These are phyloP conservation scores for Alternaria sp. DNA, from an alignment of 2,329 filamentous ascomycete genomes.

Conservation along the genomic window DNA sequence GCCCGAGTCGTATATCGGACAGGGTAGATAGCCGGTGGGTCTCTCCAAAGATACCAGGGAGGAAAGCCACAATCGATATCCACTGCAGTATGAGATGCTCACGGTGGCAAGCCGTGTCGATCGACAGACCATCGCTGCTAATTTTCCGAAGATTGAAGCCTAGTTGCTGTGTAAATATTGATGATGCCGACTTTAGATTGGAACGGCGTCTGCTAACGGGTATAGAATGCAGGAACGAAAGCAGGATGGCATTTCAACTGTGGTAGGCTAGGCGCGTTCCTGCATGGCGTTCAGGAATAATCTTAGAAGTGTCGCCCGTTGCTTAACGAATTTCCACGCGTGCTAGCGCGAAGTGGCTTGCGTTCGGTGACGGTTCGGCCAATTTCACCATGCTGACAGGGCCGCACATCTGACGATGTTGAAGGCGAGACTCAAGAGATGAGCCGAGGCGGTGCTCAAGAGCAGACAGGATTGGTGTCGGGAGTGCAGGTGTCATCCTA, in stretches of 20 bases:
- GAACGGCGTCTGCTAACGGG: background rate
- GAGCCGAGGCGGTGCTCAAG: background rate
- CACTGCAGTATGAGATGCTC: background rate
- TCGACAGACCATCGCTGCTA: background rate
- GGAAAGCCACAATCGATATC: constrained; percentile 4
- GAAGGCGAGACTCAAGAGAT: background rate
- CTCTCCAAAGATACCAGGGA: background rate
- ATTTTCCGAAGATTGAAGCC: background rate
- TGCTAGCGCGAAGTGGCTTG: constrained; percentile 2
- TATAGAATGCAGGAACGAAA: background rate
- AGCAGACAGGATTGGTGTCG: background rate
- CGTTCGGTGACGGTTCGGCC: background rate
- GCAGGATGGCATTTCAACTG: background rate
- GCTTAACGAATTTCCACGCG: background rate
- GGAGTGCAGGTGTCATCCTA: background rate
- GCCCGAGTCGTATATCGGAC: background rate
- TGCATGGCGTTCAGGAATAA: constrained; percentile 1
- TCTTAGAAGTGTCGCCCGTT: constrained; percentile 2
- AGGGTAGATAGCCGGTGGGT: constrained; percentile 1
- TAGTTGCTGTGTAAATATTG: background rate
- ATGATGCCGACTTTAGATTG: background rate
- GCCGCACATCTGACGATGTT: background rate
- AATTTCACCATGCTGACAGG: background rate
- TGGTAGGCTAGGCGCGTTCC: constrained; percentile 1
- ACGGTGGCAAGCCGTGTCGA: background rate